Evolutionary conservation across 768 basidiomycete genomes (phyloP), one percentile per base, ranked within the genome.

Genomic region (Collybia nuda): DNA sequence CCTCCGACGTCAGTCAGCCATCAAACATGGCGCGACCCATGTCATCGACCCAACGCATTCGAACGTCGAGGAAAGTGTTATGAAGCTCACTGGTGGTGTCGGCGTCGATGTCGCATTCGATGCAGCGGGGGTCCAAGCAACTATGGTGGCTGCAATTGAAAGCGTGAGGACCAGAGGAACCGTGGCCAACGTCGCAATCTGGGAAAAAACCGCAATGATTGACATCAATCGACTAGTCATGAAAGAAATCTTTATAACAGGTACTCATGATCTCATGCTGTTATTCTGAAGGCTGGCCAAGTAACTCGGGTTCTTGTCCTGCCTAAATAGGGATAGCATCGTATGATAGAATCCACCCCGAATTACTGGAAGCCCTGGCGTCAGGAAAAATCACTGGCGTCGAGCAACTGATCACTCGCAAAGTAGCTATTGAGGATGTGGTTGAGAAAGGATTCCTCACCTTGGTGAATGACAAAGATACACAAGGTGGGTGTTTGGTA

Each of bases 41-140:
- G 66, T 65, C 2, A 56, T 72, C 55, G 66, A 77, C 44, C 76
- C 77, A 3, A 58, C 53, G 9, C 22, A 56, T 7, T 40, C 49
- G 6, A 62, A 70, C 51, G 48, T 74, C 26, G 56, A 62, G 2
- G 50, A 58, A 0, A 60, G 57, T 0, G 62, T 65, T 5, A 44
- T 62, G 22, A 52, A 62, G 24, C 60, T 63, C 0, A 76, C 64
- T 15, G 56, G 48, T 29, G 63, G 62, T n/a, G 36, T 56, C 2
- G 77, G 77, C 18, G 74, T 74, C 5, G 73, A 77, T 51, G 62
- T 77, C 40, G 73, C 67, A 3, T 77, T 76, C 55, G 79, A 80
- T 37, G 74, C 75, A n/a, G 74, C 76, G 3, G 77, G 78, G 0
- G 54, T 67, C 1, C 73, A 75, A 52, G 60, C 60, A 9, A 66